phyloP scores from a whole-genome alignment of 2,329 filamentous ascomycete genomes.

The Dryadomyces quercivorus region DNA sequence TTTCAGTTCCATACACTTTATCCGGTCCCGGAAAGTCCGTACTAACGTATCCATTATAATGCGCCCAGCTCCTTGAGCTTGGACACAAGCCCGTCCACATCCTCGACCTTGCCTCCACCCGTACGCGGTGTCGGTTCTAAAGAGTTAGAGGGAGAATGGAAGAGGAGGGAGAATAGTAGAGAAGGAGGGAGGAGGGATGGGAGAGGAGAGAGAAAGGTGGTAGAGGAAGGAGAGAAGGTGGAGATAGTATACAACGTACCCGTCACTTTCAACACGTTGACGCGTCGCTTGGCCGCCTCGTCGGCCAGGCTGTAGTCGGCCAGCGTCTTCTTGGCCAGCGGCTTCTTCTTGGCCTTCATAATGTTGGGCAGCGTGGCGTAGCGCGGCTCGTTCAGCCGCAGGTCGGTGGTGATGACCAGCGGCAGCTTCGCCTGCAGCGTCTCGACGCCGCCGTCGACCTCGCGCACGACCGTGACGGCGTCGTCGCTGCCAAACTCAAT shows the following conservation, averaged over 20 bases:
- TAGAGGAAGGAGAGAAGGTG: background rate
- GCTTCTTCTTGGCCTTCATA: slow-evolving; percentile 99
- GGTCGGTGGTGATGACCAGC: slow-evolving; percentile 88
- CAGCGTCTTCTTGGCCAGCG: slow-evolving; percentile 80
- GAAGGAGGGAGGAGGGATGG: slow-evolving; percentile 1
- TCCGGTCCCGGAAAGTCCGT: no score
- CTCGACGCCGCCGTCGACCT: slow-evolving; percentile 93
- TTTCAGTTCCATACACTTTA: no score
- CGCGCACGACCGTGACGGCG: slow-evolving; percentile 64
- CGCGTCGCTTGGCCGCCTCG: slow-evolving; percentile 57
- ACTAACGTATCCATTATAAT: slow-evolving; percentile 40
- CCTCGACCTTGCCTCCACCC: slow-evolving; percentile 92
- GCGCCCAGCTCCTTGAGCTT: slow-evolving; percentile 96
- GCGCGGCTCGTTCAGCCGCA: slow-evolving; percentile 86
- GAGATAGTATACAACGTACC: slow-evolving; percentile 38
- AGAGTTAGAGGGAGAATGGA: slow-evolving; percentile 8
- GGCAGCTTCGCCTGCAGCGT: slow-evolving; percentile 77
- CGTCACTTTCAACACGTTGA: slow-evolving; percentile 84
- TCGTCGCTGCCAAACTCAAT: slow-evolving; percentile 64
- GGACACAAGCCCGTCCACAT: slow-evolving; percentile 85
- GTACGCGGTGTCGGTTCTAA: slow-evolving; percentile 75
- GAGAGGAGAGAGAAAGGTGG: no score
- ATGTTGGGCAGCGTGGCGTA: slow-evolving; percentile 96
- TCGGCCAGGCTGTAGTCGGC: slow-evolving; percentile 69
- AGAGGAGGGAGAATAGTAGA: background rate